Evolutionary conservation across 768 basidiomycete species (phyloP).

Genomic region (Kondoa subrosea): DNA sequence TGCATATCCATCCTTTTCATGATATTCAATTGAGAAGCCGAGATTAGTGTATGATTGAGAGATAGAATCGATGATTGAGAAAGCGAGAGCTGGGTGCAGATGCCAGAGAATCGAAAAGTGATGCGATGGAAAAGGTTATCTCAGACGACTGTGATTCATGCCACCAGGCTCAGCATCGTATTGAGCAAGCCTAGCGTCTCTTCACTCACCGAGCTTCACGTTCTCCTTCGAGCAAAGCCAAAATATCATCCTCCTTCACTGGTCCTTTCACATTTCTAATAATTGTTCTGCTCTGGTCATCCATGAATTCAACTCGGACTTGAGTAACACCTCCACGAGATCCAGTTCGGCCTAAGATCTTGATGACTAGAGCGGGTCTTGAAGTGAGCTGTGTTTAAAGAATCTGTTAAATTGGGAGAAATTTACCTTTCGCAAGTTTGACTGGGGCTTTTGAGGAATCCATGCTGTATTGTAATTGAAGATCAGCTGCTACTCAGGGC

Average conservation of each 20-base stretch:
- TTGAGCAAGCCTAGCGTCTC: background rate
- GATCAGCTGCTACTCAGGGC: background rate
- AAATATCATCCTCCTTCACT: constrained; percentile 85
- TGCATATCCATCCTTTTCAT: background rate
- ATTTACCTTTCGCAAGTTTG: background rate
- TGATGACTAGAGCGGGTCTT: constrained; percentile 52
- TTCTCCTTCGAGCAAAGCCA: constrained; percentile 91
- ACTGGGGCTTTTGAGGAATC: background rate
- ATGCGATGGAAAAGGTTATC: background rate
- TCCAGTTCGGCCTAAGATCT: constrained; percentile 97
- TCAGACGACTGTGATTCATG: background rate
- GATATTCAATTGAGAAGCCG: background rate
- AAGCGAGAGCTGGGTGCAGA: background rate
- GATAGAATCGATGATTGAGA: background rate
- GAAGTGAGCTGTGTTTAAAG: no score
- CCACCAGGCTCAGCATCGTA: background rate
- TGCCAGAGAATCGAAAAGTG: background rate
- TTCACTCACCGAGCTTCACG: constrained; percentile 88
- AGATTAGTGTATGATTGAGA: background rate
- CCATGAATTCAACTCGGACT: constrained; percentile 99
- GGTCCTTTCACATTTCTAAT: constrained; percentile 99
- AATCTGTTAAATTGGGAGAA: no score
- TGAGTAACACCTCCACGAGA: constrained; percentile 98
- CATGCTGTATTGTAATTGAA: background rate
- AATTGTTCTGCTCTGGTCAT: constrained; percentile 84